Percentiles rank a stretch among this genome's conserved stretches.
Evolutionary conservation across 2,329 filamentous ascomycete species (phyloP).

Genomic region (Sarocladium oryzae): DNA sequence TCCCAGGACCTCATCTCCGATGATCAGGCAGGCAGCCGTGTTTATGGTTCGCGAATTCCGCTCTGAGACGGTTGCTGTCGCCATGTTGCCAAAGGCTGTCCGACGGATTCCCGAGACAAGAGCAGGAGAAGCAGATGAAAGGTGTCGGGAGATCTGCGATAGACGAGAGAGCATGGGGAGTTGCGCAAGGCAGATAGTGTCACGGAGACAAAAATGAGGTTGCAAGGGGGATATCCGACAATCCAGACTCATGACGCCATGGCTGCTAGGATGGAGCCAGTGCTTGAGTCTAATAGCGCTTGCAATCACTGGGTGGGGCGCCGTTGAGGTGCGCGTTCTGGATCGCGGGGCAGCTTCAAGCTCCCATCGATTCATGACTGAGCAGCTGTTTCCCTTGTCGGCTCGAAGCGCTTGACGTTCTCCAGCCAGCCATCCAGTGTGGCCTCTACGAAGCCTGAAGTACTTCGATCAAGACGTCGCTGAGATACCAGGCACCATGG

Average conservation of each 20-base stretch:
- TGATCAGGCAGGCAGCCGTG: slow-evolving; percentile 88
- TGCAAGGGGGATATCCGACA: background rate
- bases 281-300: background rate
- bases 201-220: background rate
- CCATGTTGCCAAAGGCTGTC: slow-evolving; percentile 32
- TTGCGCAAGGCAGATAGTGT: background rate
- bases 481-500: background rate
- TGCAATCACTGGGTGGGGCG: background rate
- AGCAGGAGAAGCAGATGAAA: slow-evolving; percentile 35
- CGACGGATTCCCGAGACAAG: slow-evolving; percentile 12
- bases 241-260: slow-evolving; percentile 7
- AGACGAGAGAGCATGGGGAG: slow-evolving; percentile 69
- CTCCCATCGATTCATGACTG: background rate
- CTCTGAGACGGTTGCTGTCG: slow-evolving; percentile 31
- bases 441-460: too few relatives aligned
- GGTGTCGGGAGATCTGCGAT: slow-evolving; percentile 65
- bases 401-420: too few relatives aligned
- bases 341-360: background rate
- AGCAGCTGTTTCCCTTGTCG: too few relatives aligned
- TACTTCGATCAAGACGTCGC: background rate
- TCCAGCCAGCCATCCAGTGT: background rate
- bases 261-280: slow-evolving; percentile 3
- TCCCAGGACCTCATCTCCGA: slow-evolving; percentile 93
- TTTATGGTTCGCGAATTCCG: slow-evolving; percentile 64
- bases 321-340: background rate